A percentile compares a stretch with the other conserved stretches of the same genome.
phyloP scores from a whole-genome alignment of 2,329 filamentous ascomycete species.

The Aquanectria penicillioides region DNA sequence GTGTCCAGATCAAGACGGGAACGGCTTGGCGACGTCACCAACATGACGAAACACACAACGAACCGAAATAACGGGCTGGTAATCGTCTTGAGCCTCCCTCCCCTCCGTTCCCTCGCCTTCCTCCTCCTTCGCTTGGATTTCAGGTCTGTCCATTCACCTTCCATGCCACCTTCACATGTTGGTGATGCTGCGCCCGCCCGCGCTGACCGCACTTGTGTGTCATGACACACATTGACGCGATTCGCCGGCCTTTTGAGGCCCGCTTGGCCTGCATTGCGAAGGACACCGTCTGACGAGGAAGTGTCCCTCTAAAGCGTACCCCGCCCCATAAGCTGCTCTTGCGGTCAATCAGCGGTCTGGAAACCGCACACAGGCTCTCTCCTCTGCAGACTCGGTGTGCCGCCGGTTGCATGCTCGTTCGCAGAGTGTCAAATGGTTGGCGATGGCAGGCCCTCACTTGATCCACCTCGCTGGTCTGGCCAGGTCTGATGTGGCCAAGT shows the following conservation, averaged over 20 bases:
- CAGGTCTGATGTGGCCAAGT: slow-evolving; percentile 33
- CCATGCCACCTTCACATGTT: slow-evolving; percentile 3
- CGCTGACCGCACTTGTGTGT: slow-evolving; percentile 29
- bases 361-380: slow-evolving; percentile 26
- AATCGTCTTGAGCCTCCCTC: too few relatives aligned
- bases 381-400: slow-evolving; percentile 42
- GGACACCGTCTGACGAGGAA: slow-evolving; percentile 14
- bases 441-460: slow-evolving; percentile 29
- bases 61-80: too few relatives aligned
- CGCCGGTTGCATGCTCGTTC: slow-evolving; percentile 37
- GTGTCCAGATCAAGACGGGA: slow-evolving; percentile 14
- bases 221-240: slow-evolving; percentile 22
- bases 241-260: slow-evolving; percentile 36
- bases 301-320: slow-evolving; percentile 25
- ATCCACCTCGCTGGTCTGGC: slow-evolving; percentile 41
- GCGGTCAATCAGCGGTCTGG: slow-evolving; percentile 36
- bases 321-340: slow-evolving; percentile 21
- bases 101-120: too few relatives aligned
- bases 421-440: slow-evolving; percentile 37
- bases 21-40: slow-evolving; percentile 24
- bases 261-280: slow-evolving; percentile 24
- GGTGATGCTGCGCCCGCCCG: not conserved
- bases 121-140: too few relatives aligned
- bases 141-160: not conserved
- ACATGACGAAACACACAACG: too few relatives aligned